These are phyloP conservation scores for Hordeum vulgare DNA, from an alignment of 176 grass and related monocot species.

Conservation along the genomic window DNA sequence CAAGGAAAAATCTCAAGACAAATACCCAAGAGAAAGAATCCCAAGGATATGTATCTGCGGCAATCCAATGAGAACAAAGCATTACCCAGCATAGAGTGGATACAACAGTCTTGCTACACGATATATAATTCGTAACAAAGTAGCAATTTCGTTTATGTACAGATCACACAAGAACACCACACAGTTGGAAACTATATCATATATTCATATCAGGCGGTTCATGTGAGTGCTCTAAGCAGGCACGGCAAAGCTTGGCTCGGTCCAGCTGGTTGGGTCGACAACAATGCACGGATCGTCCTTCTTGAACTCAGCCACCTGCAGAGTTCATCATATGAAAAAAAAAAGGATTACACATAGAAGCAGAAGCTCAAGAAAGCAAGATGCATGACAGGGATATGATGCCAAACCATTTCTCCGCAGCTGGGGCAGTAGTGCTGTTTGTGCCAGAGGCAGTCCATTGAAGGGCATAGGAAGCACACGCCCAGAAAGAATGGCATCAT, in stretches of 20 bases:
- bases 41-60: not conserved
- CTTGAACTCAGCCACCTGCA: conserved; percentile 78
- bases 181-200: not conserved
- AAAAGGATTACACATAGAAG: not conserved
- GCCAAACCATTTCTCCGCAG: conserved; percentile 65
- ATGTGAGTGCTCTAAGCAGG: conserved; percentile 42
- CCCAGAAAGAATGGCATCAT: conserved; percentile 96
- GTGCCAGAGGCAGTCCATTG: conserved; percentile 94
- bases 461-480: conserved; percentile 80
- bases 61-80: not conserved
- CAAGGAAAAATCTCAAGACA: not conserved
- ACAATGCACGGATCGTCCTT: conserved; percentile 89
- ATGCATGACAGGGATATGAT: not conserved
- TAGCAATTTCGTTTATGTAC: conserved; percentile 2
- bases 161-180: not conserved
- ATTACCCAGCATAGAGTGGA: not conserved
- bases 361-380: not conserved
- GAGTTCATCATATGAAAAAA: not conserved
- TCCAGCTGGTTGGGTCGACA: conserved; percentile 52
- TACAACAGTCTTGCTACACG: not conserved
- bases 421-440: conserved; percentile 89
- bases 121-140: not conserved
- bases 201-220: not conserved
- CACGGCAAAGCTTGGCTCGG: conserved; percentile 72
- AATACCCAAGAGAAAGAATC: not conserved